Conservation (phyloP, 345 rosid species). For the Syzygium aqueum region DNA sequence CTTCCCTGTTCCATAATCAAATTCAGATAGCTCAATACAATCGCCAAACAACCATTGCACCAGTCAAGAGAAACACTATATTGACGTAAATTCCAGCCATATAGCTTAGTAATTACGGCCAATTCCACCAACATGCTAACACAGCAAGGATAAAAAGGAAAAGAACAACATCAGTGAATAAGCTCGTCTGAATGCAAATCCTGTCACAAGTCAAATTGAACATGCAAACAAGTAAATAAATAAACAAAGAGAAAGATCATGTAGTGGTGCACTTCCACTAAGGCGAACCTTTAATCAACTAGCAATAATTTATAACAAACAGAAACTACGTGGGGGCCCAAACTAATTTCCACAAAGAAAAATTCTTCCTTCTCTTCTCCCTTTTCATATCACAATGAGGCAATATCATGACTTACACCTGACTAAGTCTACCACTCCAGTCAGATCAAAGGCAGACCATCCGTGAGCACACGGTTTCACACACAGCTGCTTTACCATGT, state of each 20-base stretch:
- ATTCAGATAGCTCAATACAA: slow-evolving; percentile 2
- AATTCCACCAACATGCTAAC: not conserved
- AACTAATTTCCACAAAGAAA: not conserved
- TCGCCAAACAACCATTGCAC: not conserved
- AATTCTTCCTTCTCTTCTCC: not conserved
- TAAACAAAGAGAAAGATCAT: not conserved
- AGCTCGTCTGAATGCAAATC: not conserved
- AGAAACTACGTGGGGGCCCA: not conserved
- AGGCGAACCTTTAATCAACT: not conserved
- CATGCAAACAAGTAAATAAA: not conserved
- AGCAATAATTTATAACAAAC: not conserved
- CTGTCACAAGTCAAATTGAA: not conserved
- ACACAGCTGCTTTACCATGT: not conserved
- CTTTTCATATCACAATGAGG: not conserved
- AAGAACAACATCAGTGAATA: not conserved
- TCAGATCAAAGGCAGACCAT: not conserved
- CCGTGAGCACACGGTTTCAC: not conserved
- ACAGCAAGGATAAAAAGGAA: not conserved
- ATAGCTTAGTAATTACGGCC: not conserved
- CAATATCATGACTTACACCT: not conserved
- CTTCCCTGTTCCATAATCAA: slow-evolving; percentile 38
- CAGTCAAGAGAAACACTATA: not conserved
- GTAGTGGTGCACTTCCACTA: not conserved
- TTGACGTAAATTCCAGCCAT: not conserved
- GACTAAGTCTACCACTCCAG: not conserved